Evolutionary conservation across 2,329 filamentous ascomycete genomes (phyloP).

Genomic region (Aspergillus chevalieri): DNA sequence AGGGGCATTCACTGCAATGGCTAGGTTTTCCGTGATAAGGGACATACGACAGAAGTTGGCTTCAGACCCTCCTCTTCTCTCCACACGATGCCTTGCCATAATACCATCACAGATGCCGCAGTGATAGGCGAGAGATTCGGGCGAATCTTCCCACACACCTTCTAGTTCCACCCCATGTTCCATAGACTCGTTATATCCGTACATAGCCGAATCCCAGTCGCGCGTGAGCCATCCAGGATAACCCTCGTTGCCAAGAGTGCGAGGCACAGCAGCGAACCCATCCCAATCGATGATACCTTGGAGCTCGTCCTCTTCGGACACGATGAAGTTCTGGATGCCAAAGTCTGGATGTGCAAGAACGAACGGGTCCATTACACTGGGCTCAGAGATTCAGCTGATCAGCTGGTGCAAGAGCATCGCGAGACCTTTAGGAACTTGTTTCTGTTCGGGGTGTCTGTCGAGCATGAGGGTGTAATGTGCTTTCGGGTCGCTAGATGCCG

Average conservation of each 20-base stretch:
- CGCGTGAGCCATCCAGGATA: constrained; percentile 18
- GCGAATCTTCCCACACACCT: constrained; percentile 14
- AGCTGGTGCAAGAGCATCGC: constrained; percentile 8
- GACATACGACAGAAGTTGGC: too few relatives aligned
- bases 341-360: constrained; percentile 25
- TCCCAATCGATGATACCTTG: constrained; percentile 27
- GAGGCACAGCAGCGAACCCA: constrained; percentile 16
- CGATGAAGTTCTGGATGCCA: constrained; percentile 26
- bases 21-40: neutral
- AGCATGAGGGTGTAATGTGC: constrained; percentile 7
- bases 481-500: constrained; percentile 5
- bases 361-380: constrained; percentile 5
- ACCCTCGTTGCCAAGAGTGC: constrained; percentile 16
- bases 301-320: constrained; percentile 22
- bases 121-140: constrained; percentile 7
- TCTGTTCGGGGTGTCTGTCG: neutral
- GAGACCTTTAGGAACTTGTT: constrained; percentile 1
- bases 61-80: too few relatives aligned
- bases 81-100: too few relatives aligned
- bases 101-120: neutral
- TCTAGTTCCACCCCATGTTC: constrained; percentile 11
- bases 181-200: constrained; percentile 7
- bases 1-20: constrained; percentile 1
- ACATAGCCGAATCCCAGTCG: constrained; percentile 19
- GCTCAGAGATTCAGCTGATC: constrained; percentile 13